These are phyloP conservation scores for Calocybe gangraenosa DNA, from an alignment of 768 basidiomycete species.

Conservation along the genomic window DNA sequence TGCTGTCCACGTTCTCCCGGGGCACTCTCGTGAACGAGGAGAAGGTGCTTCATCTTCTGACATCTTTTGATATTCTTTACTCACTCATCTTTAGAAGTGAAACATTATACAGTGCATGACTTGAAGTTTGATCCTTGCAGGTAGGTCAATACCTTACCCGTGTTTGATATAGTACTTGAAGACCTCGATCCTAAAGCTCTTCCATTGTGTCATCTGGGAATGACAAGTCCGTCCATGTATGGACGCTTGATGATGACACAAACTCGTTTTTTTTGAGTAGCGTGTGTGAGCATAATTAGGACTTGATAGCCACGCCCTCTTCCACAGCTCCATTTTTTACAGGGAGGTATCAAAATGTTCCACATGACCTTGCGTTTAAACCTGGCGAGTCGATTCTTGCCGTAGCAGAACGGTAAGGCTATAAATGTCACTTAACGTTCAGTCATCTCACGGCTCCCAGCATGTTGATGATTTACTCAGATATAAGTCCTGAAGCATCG, in stretches of 20 bases:
- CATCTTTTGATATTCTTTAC: not conserved
- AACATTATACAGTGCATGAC: slow-evolving; percentile 54
- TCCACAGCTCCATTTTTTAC: not conserved
- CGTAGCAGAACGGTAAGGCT: slow-evolving; percentile 34
- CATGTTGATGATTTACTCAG: slow-evolving; percentile 19
- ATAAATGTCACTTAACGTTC: not conserved
- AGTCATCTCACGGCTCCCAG: slow-evolving; percentile 1
- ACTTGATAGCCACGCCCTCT: not conserved
- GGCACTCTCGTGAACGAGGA: slow-evolving; percentile 16
- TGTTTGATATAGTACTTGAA: slow-evolving; percentile 4
- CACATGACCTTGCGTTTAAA: slow-evolving; percentile 43
- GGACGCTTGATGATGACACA: slow-evolving; percentile 29
- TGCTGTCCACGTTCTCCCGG: slow-evolving; percentile 16
- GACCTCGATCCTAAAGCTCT: slow-evolving; percentile 24
- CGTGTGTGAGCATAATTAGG: slow-evolving; percentile 1
- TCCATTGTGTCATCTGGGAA: slow-evolving; percentile 45
- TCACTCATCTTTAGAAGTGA: slow-evolving; percentile 24
- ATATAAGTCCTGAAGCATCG: slow-evolving; percentile 2
- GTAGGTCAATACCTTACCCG: slow-evolving; percentile 28
- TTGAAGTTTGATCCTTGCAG: slow-evolving; percentile 49
- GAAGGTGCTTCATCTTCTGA: not conserved
- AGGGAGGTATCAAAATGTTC: slow-evolving; percentile 25
- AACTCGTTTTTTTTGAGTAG: slow-evolving; percentile 5
- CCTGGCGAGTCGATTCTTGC: slow-evolving; percentile 37
- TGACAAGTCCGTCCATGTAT: slow-evolving; percentile 38